Evolutionary conservation across 2,329 filamentous ascomycete genomes (phyloP).

Genomic region (Aspergillaceae sp.): DNA sequence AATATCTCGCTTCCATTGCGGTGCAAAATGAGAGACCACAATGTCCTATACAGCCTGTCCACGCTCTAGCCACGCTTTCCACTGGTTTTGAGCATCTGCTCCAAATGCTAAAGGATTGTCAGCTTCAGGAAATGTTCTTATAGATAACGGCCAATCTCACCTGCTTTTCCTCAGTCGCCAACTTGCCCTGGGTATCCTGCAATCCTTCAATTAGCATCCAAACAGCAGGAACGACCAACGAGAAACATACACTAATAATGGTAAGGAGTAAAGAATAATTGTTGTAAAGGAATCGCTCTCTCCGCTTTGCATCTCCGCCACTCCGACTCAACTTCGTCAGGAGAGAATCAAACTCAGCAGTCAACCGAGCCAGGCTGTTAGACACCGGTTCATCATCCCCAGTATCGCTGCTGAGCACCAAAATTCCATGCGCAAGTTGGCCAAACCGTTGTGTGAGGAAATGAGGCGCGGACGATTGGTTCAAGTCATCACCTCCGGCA

Average conservation of each 20-base stretch:
- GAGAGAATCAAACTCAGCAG: slow-evolving; percentile 75
- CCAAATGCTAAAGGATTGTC: slow-evolving; percentile 25
- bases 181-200: slow-evolving; percentile 39
- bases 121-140: too few species aligned
- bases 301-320: slow-evolving; percentile 65
- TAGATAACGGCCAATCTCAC: slow-evolving; percentile 15
- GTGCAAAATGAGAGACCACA: not conserved
- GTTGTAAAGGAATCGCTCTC: slow-evolving; percentile 83
- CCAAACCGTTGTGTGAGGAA: slow-evolving; percentile 92
- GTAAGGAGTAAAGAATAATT: slow-evolving; percentile 94
- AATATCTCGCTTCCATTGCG: too few species aligned
- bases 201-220: slow-evolving; percentile 6
- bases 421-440: slow-evolving; percentile 77
- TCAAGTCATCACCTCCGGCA: slow-evolving; percentile 40
- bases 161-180: slow-evolving; percentile 60
- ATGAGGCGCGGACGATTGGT: slow-evolving; percentile 60
- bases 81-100: slow-evolving; percentile 31
- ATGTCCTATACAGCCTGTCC: not conserved
- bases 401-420: slow-evolving; percentile 76
- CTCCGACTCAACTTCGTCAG: slow-evolving; percentile 71
- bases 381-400: slow-evolving; percentile 90
- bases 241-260: slow-evolving; percentile 60
- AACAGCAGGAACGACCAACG: not conserved
- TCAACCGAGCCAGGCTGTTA: slow-evolving; percentile 66
- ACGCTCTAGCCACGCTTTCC: slow-evolving; percentile 19